Conservation (phyloP, 352 stramenopile species). For the Thalassiosira allenii region DNA sequence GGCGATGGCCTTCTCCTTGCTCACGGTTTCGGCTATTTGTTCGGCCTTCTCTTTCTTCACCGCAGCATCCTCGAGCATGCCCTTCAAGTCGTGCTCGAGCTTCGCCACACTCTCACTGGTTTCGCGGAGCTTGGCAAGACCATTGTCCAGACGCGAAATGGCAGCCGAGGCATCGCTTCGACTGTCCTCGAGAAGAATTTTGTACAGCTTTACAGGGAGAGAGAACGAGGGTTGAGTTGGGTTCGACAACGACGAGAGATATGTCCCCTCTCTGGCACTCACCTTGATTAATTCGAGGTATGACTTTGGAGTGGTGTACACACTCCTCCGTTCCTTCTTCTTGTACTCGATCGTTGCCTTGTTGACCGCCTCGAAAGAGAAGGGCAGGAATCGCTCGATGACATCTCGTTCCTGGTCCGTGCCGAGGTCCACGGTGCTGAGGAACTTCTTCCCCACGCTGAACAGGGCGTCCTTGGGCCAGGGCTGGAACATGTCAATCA, state of each 20-base stretch:
- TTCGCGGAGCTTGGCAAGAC: conserved; percentile 93
- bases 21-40: conserved; percentile 91
- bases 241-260: no score
- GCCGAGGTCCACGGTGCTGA: conserved; percentile 93
- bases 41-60: conserved; percentile 96
- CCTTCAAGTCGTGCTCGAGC: conserved; percentile 94
- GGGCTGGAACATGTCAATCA: conserved; percentile 98
- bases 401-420: conserved; percentile 88
- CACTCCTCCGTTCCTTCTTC: conserved; percentile 93
- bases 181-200: conserved; percentile 94
- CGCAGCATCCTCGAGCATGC: conserved; percentile 93
- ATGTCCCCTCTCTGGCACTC: no score
- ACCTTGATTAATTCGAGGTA: conserved; percentile 97
- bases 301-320: conserved; percentile 98
- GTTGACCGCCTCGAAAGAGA: conserved; percentile 95
- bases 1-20: conserved; percentile 91
- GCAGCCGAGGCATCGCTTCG: conserved; percentile 92
- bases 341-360: conserved; percentile 94
- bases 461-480: conserved; percentile 97
- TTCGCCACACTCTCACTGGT: conserved; percentile 95
- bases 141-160: conserved; percentile 95
- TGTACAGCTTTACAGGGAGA: no score
- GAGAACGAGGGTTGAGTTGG: no score
- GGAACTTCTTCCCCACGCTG: conserved; percentile 93
- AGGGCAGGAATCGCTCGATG: conserved; percentile 95